Evolutionary conservation across 2,329 filamentous ascomycete genomes (phyloP).

Genomic region (Alternaria conjuncta): DNA sequence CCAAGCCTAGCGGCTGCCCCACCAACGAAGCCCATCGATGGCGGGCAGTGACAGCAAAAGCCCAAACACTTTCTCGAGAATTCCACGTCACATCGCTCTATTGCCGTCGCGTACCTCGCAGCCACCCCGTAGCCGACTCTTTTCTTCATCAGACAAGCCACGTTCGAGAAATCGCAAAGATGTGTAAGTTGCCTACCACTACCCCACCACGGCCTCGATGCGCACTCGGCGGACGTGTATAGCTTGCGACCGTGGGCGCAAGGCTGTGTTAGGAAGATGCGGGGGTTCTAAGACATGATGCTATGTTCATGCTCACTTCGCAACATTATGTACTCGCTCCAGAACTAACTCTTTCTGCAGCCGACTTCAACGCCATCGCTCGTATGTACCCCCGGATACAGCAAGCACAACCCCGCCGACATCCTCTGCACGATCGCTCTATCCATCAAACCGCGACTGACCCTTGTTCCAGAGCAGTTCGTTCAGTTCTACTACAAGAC

Average conservation of each 20-base stretch:
- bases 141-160: background rate
- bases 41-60: slow-evolving; percentile 29
- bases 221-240: background rate
- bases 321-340: fast-evolving
- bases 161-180: slow-evolving; percentile 8
- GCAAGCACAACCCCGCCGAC: background rate
- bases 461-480: slow-evolving; percentile 73
- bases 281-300: background rate
- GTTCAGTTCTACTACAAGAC: slow-evolving; percentile 88
- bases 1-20: slow-evolving; percentile 28
- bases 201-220: slow-evolving; percentile 14
- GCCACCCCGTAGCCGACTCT: background rate
- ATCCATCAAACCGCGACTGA: slow-evolving; percentile 19
- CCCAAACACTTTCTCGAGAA: slow-evolving; percentile 25
- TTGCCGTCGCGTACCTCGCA: slow-evolving; percentile 12
- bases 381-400: slow-evolving; percentile 11
- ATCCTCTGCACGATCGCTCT: background rate
- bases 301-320: background rate
- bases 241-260: background rate
- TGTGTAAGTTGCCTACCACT: slow-evolving; percentile 15
- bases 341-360: slow-evolving; percentile 10
- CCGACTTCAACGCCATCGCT: slow-evolving; percentile 21
- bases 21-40: slow-evolving; percentile 31
- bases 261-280: background rate
- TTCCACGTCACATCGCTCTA: slow-evolving; percentile 9